Conservation (phyloP, 1,139 yeast genomes). For the Geotrichum bryndzae region DNA sequence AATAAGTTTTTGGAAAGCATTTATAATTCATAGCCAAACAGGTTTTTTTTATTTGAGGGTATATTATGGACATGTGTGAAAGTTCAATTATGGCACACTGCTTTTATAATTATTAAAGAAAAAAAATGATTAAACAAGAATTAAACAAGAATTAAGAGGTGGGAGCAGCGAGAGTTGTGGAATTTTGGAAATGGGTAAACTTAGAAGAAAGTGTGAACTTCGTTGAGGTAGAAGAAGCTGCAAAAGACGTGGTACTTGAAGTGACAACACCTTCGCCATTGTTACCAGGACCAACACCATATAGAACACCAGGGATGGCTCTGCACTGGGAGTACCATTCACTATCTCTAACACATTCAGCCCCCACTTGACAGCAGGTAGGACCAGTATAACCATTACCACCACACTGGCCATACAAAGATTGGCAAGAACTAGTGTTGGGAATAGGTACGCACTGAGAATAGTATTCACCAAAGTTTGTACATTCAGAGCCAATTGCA, state of each 20-base stretch:
- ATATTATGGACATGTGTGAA: too few species aligned
- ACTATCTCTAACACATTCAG: conserved; percentile 6
- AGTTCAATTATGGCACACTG: too few species aligned
- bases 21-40: too few species aligned
- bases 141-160: background rate
- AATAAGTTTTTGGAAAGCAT: too few species aligned
- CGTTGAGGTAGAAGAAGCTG: background rate
- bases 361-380: conserved; percentile 16
- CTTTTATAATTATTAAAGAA: too few species aligned
- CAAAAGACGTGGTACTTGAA: background rate
- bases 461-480: background rate
- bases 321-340: conserved; percentile 13
- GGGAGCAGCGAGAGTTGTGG: background rate
- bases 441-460: conserved; percentile 15
- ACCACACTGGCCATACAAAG: conserved; percentile 17
- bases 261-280: background rate
- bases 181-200: background rate
- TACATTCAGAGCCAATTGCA: conserved; percentile 13
- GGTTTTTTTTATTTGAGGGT: too few species aligned
- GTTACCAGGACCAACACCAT: conserved; percentile 7
- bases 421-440: background rate
- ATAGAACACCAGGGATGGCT: background rate
- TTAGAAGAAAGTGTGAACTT: background rate
- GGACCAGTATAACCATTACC: conserved; percentile 11
- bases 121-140: background rate